Base-by-base conservation (phyloP, 2,329 filamentous ascomycete genomes). In the Fusarium keratoplasticum region DNA sequence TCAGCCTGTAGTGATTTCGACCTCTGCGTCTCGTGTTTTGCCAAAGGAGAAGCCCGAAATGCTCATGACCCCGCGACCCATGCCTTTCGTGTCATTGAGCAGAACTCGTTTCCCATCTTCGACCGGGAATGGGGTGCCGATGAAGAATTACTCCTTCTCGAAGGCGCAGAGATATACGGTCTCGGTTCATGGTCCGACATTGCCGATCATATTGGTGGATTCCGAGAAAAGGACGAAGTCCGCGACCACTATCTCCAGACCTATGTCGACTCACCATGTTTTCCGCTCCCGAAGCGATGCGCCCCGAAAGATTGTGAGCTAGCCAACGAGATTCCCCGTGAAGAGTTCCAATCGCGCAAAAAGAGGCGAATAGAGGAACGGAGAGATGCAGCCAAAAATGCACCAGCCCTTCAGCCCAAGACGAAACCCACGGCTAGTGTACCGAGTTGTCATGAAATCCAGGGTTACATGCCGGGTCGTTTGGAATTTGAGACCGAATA, bases 401-500 rank as follows among this genome's bases (percentile, higher is more conserved):
- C 94, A 10, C 91, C 94, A 1, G 92, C 95, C 1, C 89, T 95
- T 40, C 94, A 94, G 27, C 95, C 96, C 2, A 98, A 98, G 83
- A 95, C 96, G 77, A 98, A 98, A 80, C 96, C 96, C 0, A 98
- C 96, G 0, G 95, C 95, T 10, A 97, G 94, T 85, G 95, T 98
- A 4, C 96, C 96, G 1, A 93, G 95, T 36, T 99, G 96, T 82
- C 96, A 99, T 85, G 96, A 99, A 83, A 96, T 99, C 40, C 95
- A 98, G 83, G 96, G 96, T 4, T 99, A 97, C 82, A 99, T 99
- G 96, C 96, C 96, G 4, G 96, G 96, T 52, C 95, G 96, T 44
- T 84, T 99, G 74, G 96, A 99, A 80, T 99, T 99, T 74, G 96
- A 99, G 86, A 98, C 94, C 0, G 96, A 99, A 79, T 96, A 98